Conservation (phyloP, 345 rosid genomes). For the Luvunga scandens region DNA sequence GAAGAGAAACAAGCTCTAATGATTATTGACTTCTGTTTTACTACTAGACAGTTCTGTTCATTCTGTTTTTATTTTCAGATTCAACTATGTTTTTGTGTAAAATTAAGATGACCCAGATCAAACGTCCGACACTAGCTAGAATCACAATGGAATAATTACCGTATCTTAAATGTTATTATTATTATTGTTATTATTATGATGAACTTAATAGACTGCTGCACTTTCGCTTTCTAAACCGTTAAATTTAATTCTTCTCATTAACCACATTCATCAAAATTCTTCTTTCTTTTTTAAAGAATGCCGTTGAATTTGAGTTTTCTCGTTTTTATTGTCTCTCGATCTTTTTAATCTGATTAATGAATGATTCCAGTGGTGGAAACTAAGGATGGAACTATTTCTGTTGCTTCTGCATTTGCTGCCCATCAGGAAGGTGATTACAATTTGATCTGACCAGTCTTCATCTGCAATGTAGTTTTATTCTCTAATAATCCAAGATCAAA, state of each 20-base stretch:
- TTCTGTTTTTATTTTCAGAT: neutral
- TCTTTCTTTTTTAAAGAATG: neutral
- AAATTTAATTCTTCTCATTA: neutral
- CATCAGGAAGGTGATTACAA: constrained; percentile 71
- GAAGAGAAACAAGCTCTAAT: neutral
- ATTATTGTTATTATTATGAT: neutral
- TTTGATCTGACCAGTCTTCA: neutral
- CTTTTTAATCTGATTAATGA: neutral
- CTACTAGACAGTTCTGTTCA: neutral
- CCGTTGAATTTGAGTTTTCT: neutral
- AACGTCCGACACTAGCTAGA: neutral
- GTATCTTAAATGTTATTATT: too few species aligned
- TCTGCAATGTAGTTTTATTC: neutral
- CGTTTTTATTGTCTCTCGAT: too few species aligned
- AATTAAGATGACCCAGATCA: neutral
- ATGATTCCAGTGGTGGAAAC: constrained; percentile 61
- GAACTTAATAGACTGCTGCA: too few species aligned
- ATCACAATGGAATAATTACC: neutral
- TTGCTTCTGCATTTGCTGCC: constrained; percentile 89
- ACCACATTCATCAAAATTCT: neutral
- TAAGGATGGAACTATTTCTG: constrained; percentile 77
- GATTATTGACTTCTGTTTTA: neutral
- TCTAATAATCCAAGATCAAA: neutral
- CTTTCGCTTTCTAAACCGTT: neutral
- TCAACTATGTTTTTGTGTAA: neutral